Evolutionary conservation across 192 early-diverging fungal genomes (phyloP), one percentile per base, ranked within the genome.

Genomic region (Umbelopsis ramanniana): DNA sequence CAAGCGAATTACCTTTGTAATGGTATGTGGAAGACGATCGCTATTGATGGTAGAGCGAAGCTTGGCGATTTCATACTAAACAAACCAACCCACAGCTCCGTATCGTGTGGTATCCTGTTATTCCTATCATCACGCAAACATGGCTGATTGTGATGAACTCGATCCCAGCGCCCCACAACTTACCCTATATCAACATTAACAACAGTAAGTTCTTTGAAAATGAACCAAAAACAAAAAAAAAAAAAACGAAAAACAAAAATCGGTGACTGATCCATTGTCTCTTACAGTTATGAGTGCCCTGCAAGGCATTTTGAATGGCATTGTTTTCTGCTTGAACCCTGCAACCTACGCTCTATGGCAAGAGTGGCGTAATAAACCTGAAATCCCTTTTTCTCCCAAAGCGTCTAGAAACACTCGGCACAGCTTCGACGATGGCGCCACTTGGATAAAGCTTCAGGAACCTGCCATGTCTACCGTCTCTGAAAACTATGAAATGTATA

Each of bases 81-180:
- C 43, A 19, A 29, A 1, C 26, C 22, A 38, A 4, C 23, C 23
- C 7, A 46, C 22, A 68, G 67, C 67, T 68, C 12, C 67, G 67
- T 37, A 68, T 68, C 15, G 43, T 68, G 3, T 68, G 67, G 67
- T 68, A 68, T 24, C 67, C 67, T 37, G 67, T 68, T 14, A 68
- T 68, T 24, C 67, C 67, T 6, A 68, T 68, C 19, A 68, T 68
- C 23, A 68, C 67, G 22, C 67, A 68, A 68, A 68, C 67, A 29
- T 68, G 67, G 67, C 67, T 68, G 5, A 68, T 68, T 46, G 67
- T 68, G 40, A 68, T 68, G 67, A 68, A 68, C 21, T 26, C 40
- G 4, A 38, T 68, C 14, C 67, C 67, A 19, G 8, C 67, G 14
- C 67, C 67, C 4, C 14, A 68, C 24, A 68, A 68, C 26, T 19